Evolutionary conservation across 805 yeast genomes (phyloP).

Genomic region (Kodamaea jinghongensis): DNA sequence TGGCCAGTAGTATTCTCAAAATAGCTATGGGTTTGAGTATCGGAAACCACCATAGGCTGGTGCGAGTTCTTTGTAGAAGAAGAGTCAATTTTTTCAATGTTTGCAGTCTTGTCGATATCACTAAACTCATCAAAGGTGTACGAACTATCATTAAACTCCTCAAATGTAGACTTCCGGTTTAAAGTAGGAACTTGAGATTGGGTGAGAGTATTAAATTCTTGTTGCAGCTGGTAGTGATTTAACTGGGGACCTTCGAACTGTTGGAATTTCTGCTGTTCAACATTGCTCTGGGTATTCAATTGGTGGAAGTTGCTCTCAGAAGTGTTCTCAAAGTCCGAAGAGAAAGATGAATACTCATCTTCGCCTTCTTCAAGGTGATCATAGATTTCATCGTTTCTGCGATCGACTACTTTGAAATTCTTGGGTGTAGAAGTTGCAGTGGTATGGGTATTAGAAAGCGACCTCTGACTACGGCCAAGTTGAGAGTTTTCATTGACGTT

Average conservation of each 20-base stretch:
- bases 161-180: constrained; percentile 4
- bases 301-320: constrained; percentile 14
- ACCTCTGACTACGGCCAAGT: constrained; percentile 4
- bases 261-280: not conserved
- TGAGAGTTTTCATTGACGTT: constrained; percentile 6
- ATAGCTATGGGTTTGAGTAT: not conserved
- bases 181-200: constrained; percentile 5
- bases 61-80: constrained; percentile 2
- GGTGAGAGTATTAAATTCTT: constrained; percentile 1
- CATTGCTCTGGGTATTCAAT: constrained; percentile 7
- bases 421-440: constrained; percentile 44
- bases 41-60: not conserved
- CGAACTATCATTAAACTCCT: constrained; percentile 17
- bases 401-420: constrained; percentile 17
- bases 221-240: not conserved
- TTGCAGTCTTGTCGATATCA: constrained; percentile 11
- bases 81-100: constrained; percentile 3
- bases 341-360: constrained; percentile 30
- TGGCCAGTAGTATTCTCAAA: constrained; percentile 1
- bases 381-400: not conserved
- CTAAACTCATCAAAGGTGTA: constrained; percentile 34
- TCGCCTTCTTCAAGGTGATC: constrained; percentile 8
- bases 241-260: not conserved
- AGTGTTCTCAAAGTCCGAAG: constrained; percentile 28
- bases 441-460: constrained; percentile 12